Evolutionary conservation across 495 filamentous ascomycete species (phyloP).

Genomic region (Neurospora africana): DNA sequence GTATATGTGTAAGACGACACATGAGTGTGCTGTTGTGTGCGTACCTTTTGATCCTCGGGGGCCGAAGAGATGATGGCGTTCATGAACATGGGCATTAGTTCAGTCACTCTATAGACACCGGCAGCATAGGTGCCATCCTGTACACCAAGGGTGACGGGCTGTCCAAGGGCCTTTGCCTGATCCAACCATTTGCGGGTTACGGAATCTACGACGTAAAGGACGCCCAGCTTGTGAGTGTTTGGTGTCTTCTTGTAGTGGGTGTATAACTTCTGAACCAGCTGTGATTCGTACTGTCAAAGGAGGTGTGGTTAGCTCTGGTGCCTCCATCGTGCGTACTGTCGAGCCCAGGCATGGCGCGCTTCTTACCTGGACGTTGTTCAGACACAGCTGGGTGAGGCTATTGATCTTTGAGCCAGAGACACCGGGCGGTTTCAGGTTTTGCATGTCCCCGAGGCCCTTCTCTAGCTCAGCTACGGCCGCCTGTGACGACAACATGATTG

Average conservation of each 20-base stretch:
- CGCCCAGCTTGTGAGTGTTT: constrained; percentile 91
- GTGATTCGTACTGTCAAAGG: constrained; percentile 70
- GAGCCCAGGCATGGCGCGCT: background rate
- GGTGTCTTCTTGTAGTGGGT: constrained; percentile 96
- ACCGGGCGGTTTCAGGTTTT: constrained; percentile 80
- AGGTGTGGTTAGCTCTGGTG: constrained; percentile 21
- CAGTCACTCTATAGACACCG: constrained; percentile 92
- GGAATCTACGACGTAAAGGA: constrained; percentile 99
- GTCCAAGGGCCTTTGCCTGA: constrained; percentile 74
- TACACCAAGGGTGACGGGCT: constrained; percentile 64
- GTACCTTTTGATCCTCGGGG: constrained; percentile 97
- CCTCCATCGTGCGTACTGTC: background rate
- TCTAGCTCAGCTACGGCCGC: constrained; percentile 79
- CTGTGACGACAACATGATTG: constrained; percentile 51
- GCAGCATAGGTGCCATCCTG: constrained; percentile 88
- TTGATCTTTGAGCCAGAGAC: constrained; percentile 85
- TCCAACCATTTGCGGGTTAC: constrained; percentile 98
- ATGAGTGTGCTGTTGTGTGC: constrained; percentile 29
- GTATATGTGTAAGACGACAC: constrained; percentile 1
- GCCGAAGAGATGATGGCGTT: constrained; percentile 84
- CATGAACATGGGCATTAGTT: constrained; percentile 86
- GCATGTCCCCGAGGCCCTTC: constrained; percentile 81
- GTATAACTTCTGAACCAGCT: constrained; percentile 91
- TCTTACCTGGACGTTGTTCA: constrained; percentile 87
- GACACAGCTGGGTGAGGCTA: constrained; percentile 74